A percentile compares a stretch with the other conserved stretches of the same genome.
phyloP scores from a whole-genome alignment of 1,284 basidiomycete genomes.

The Microbotryum saponariae region DNA sequence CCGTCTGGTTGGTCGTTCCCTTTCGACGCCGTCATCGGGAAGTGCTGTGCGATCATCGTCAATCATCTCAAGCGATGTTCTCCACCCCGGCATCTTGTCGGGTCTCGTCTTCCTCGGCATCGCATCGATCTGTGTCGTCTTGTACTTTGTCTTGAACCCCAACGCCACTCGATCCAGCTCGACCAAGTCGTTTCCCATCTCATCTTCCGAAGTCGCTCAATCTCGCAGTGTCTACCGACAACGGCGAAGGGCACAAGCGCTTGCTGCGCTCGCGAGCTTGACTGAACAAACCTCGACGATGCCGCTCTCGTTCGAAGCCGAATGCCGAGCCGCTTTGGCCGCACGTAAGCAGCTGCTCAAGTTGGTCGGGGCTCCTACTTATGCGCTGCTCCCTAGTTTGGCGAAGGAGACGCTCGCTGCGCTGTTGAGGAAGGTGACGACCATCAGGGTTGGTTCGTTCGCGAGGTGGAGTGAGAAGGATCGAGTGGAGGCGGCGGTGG shows the following conservation, averaged over 20 bases:
- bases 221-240: conserved; percentile 8
- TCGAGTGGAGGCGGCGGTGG: conserved; percentile 20
- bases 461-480: conserved; percentile 3
- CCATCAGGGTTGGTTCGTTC: conserved; percentile 2
- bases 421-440: conserved; percentile 6
- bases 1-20: conserved; percentile 15
- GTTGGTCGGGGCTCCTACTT: conserved; percentile 19
- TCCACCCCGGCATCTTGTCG: conserved; percentile 20
- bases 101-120: conserved; percentile 25
- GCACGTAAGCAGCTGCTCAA: conserved; percentile 19
- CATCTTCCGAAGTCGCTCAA: neutral
- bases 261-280: conserved; percentile 14
- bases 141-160: conserved; percentile 16
- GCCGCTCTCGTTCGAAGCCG: conserved; percentile 2
- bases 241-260: conserved; percentile 14
- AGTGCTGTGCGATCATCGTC: neutral
- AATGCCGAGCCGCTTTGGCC: conserved; percentile 4
- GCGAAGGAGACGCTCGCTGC: conserved; percentile 16
- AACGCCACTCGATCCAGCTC: neutral
- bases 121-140: conserved; percentile 9
- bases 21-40: neutral
- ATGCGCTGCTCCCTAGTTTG: conserved; percentile 4
- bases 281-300: neutral
- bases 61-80: conserved; percentile 2
- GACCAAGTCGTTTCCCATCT: neutral